phyloP scores from a whole-genome alignment of 2,329 filamentous ascomycete genomes.

The Harringtonia lauricola region DNA sequence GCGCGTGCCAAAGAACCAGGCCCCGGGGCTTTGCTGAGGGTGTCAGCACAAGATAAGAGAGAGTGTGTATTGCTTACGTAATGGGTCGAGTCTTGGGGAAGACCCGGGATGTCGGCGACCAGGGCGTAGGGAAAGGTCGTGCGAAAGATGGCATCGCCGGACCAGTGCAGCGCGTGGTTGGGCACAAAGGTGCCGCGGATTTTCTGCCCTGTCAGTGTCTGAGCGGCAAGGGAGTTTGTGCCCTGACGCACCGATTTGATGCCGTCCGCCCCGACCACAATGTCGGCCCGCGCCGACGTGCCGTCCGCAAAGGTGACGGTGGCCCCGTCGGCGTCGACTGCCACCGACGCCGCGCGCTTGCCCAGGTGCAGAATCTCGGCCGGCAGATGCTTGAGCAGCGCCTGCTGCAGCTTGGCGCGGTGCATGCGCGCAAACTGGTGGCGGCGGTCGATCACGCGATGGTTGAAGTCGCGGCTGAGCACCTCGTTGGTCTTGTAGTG shows the following conservation, averaged over 20 bases:
- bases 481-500: constrained; percentile 4
- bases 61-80: neutral
- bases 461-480: constrained; percentile 2
- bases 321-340: constrained; percentile 39
- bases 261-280: constrained; percentile 54
- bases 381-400: constrained; percentile 2
- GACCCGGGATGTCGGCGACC: constrained; percentile 4
- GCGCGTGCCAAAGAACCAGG: neutral
- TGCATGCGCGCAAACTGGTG: constrained; percentile 5
- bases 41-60: no score
- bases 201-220: neutral
- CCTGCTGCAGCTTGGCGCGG: constrained; percentile 4
- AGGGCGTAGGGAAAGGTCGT: constrained; percentile 5
- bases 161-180: constrained; percentile 1
- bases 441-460: constrained; percentile 4
- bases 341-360: constrained; percentile 3
- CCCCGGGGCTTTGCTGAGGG: neutral
- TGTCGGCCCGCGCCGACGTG: constrained; percentile 36
- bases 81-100: constrained; percentile 3
- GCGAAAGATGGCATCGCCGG: constrained; percentile 6
- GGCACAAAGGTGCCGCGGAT: constrained; percentile 1
- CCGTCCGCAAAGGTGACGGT: constrained; percentile 43
- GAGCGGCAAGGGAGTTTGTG: neutral
- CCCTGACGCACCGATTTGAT: constrained; percentile 47
- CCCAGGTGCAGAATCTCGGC: neutral